Conservation (phyloP, 2,329 filamentous ascomycete genomes). For the Didymella exigua region DNA sequence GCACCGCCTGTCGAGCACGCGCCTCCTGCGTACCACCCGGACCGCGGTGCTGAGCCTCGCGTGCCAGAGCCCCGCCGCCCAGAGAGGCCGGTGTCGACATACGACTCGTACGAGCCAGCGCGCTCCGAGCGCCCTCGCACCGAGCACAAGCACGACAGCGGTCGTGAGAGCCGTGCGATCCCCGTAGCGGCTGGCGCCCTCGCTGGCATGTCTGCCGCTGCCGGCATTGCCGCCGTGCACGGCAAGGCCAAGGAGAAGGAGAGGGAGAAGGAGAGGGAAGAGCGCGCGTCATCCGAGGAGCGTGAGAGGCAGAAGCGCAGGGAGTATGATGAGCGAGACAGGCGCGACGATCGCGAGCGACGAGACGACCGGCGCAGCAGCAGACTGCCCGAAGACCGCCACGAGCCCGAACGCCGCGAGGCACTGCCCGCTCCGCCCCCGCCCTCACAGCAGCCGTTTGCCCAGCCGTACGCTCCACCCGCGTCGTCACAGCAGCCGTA, state of each 20-base stretch:
- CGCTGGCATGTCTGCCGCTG: conserved; percentile 33
- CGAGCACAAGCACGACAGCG: conserved; percentile 35
- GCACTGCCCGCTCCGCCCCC: conserved; percentile 23
- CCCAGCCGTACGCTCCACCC: conserved; percentile 16
- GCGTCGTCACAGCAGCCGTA: too few relatives aligned
- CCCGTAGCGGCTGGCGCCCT: conserved; percentile 38
- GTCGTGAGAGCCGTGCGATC: conserved; percentile 29
- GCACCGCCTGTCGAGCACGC: conserved; percentile 25
- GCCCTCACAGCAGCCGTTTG: conserved; percentile 14
- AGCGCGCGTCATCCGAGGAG: conserved; percentile 12
- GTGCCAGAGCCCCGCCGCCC: conserved; percentile 36
- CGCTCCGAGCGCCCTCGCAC: conserved; percentile 21
- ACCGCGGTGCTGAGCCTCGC: conserved; percentile 35
- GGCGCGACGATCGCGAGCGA: conserved; percentile 38
- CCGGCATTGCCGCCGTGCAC: conserved; percentile 35
- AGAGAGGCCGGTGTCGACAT: conserved; percentile 5
- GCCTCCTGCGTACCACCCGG: conserved; percentile 13
- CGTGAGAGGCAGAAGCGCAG: conserved; percentile 40
- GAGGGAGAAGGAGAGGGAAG: conserved; percentile 37
- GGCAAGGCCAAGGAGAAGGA: conserved; percentile 43
- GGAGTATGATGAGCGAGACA: conserved; percentile 43
- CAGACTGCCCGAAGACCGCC: conserved; percentile 23
- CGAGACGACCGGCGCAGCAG: conserved; percentile 37
- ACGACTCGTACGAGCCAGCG: conserved; percentile 40
- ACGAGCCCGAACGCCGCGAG: conserved; percentile 27